Base-by-base conservation (phyloP, 2,329 filamentous ascomycete genomes). In the Trichoderma lentiforme region DNA sequence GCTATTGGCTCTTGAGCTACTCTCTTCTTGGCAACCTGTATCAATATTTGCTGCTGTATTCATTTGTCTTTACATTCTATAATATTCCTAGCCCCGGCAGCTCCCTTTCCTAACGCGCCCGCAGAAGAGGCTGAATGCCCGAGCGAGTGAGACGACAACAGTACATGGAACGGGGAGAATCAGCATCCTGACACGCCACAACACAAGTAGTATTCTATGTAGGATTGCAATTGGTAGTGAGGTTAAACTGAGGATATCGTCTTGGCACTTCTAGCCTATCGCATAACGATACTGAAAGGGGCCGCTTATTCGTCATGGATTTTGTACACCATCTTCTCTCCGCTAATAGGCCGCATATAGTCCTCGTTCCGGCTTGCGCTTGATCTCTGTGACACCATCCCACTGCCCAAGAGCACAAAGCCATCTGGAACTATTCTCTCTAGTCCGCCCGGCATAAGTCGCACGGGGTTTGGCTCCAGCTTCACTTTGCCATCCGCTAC, bases 331-430 rank as follows among this genome's bases (percentile, higher is more conserved):
- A 83, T 64, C 74, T 84, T 85, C 75, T 85, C 82, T 0, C 76
- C 82, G 69, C 82, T 82, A 1, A 84, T 75, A 0, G 82, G 81
- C 1, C 74, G 76, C 81, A 84, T 83, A 65, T 78, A 79, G 0
- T 76, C 75, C 64, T 82, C 78, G 1, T 18, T 18, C 2, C 56
- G 2, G 24, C 68, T n/a, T 65, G 60, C 11, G 79, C 76, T 15
- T 73, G 74, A 1, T 74, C 74, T 39, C 65, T 72, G 28, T 8
- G 62, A 66, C 7, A 83, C 78, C 1, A 60, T 51, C 0, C 73
- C 73, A 2, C 73, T 68, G 0, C 78, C 78, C 0, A 81, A 70
- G 21, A 81, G 71, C 0, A 66, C 14, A 51, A 81, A 79, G 0
- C 79, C 79, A 58, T 81, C 79, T 0, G 70, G 57, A 1, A 75